A percentile compares a stretch with the other conserved stretches of the same genome.
phyloP scores from a whole-genome alignment of 1,284 basidiomycete genomes.

The Tilletia caries region DNA sequence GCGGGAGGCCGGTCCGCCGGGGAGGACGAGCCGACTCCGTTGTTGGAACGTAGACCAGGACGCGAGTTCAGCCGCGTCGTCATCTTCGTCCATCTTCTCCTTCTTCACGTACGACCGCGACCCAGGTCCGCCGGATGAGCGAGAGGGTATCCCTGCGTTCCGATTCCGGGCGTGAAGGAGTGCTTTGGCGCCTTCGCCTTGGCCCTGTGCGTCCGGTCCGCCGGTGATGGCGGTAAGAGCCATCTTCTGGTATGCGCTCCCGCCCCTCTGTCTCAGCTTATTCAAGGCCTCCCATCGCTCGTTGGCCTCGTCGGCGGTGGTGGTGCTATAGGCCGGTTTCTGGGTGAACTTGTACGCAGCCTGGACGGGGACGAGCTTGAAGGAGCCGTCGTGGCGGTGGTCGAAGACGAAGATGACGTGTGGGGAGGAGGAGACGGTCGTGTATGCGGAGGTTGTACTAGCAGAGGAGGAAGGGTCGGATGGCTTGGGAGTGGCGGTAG shows the following conservation, averaged over 20 bases:
- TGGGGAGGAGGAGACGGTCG: constrained; percentile 29
- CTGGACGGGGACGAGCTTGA: constrained; percentile 49
- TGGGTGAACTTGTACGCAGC: constrained; percentile 52
- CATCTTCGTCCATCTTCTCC: constrained; percentile 22
- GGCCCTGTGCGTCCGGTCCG: neutral
- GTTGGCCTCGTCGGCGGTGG: constrained; percentile 42
- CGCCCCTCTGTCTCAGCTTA: constrained; percentile 6
- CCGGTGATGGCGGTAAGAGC: neutral
- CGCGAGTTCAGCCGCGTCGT: constrained; percentile 29
- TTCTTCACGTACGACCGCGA: constrained; percentile 1
- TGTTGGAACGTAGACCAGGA: constrained; percentile 27
- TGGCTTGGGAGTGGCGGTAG: constrained; percentile 5
- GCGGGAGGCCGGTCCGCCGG: constrained; percentile 22
- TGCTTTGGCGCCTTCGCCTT: constrained; percentile 1
- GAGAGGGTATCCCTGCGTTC: neutral
- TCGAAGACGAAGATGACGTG: constrained; percentile 53
- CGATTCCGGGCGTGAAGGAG: neutral
- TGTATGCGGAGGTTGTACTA: neutral
- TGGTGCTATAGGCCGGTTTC: constrained; percentile 39
- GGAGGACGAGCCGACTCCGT: constrained; percentile 26
- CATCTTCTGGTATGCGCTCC: constrained; percentile 10
- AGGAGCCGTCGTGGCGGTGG: constrained; percentile 47
- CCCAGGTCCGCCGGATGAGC: neutral
- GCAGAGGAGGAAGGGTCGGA: constrained; percentile 2
- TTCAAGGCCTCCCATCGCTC: constrained; percentile 14